These are phyloP conservation scores for Aspergillus floridensis DNA, from an alignment of 2,329 filamentous ascomycete genomes.

Conservation along the genomic window DNA sequence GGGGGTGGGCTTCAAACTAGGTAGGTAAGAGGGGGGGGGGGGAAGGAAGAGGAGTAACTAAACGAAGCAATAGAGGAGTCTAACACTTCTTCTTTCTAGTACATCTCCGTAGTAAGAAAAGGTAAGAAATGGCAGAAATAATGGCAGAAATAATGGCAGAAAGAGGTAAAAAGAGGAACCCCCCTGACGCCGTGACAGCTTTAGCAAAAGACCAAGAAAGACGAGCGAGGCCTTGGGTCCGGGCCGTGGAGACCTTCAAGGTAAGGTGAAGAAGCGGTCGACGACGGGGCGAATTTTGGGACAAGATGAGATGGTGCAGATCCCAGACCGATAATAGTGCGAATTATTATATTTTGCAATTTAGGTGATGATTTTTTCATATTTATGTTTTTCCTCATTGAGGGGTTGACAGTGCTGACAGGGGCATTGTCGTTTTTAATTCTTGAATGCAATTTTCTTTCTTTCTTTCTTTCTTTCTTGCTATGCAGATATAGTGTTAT, in stretches of 20 bases:
- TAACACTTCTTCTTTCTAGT: no score
- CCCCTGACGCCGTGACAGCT: slow-evolving; percentile 40
- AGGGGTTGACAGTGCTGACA: slow-evolving; percentile 21
- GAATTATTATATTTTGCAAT: not conserved
- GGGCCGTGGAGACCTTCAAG: slow-evolving; percentile 25
- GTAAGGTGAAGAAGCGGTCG: slow-evolving; percentile 24
- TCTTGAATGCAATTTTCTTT: not conserved
- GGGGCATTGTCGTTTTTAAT: not conserved
- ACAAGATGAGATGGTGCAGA: slow-evolving; percentile 21
- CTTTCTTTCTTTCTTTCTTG: not conserved
- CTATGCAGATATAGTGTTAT: not conserved
- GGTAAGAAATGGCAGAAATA: no score
- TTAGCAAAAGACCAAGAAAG: slow-evolving; percentile 19
- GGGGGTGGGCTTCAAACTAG: not conserved
- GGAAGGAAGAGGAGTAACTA: no score
- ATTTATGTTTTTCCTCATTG: slow-evolving; percentile 13
- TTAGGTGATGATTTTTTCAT: slow-evolving; percentile 11
- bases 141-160: not conserved
- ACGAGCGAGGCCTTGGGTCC: slow-evolving; percentile 18
- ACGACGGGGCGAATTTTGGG: slow-evolving; percentile 20
- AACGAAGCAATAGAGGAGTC: no score
- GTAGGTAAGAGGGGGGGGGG: no score
- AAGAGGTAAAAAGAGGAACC: slow-evolving; percentile 19
- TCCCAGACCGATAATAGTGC: slow-evolving; percentile 13
- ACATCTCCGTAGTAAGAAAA: no score